Evolutionary conservation across 495 filamentous ascomycete species (phyloP), one percentile per base, ranked within the genome.

Genomic region (Xylaria castorea): DNA sequence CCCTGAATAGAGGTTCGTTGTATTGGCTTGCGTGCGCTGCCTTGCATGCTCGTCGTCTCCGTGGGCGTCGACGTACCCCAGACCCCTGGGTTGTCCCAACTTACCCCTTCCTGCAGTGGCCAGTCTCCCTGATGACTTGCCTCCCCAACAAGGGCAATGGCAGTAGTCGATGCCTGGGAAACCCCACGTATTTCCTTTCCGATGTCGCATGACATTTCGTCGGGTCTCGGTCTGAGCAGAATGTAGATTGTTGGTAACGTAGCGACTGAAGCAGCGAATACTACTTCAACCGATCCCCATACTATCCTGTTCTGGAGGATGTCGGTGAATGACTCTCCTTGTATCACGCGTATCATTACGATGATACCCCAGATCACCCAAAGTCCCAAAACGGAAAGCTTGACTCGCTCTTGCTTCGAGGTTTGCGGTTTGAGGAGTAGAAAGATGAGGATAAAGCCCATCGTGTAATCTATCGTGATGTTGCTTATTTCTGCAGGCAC

Each of bases 271-370:
- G 68, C 20, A 32, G 58, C 58, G 22, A 71, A 22, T 38, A 46
- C 32, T 40, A 71, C 58, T 40, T 71, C 68, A 14, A 71, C 38
- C 32, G 57, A 63, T 38, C 46, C 57, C 68, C 68, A 71, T 53
- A 63, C 55, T 51, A 64, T 64, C 14, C 58, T 50, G 9, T 64
- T 64, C 1, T 34, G 34, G 6, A 63, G 42, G 11, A 64, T 42
- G 20, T 71, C 57, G 18, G 5, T 64, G 36, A 63, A 63, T 40
- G 44, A 46, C 12, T 63, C 57, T 6, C 58, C 68, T 48, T 40
- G 8, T 51, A 63, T 46, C 2, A 71, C 30, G 9, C 68, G 68
- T 12, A 71, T 42, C 27, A 64, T 53, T 16, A 63, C 27, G 20
- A 71, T 5, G n/a, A 46, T 9, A 40, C 64, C 27, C 64, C 44